Evolutionary conservation across 768 basidiomycete genomes (phyloP), one percentile per base, ranked within the genome.

Genomic region (Trametes meyenii): DNA sequence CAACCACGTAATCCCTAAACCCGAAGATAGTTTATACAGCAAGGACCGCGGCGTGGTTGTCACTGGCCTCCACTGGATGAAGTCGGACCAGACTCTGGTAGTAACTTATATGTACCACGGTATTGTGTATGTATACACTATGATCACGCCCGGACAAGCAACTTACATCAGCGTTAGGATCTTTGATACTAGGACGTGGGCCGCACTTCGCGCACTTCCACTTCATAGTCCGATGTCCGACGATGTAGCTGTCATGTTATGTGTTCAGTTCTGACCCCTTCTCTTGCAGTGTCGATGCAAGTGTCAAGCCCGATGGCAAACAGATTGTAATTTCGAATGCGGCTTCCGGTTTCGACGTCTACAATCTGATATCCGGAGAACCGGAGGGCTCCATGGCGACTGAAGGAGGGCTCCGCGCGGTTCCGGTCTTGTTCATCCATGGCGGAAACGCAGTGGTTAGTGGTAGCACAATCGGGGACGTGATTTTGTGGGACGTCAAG

Each of bases 11-110:
- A 35, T 57, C 16, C 33, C 12, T 21, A 13, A 14, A 5, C 55
- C 55, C 3, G 35, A 35, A 2, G 12, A 5, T 3, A 48, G 46
- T 21, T 49, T 36, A 0, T 23, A 24, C 13, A 57, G 39, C 36
- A 36, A 39, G 12, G 55, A 49, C 6, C 29, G 19, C 12, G 35
- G 39, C 13, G 23, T 57, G n/a, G 19, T 57, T 12, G 55, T 49
- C 16, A 57, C 46, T 23, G 17, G 55, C 16, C 38, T 57, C 14
- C 55, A 57, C 36, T 57, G 55, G 55, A 57, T 24, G 3, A 48
- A 48, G 35, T 38, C 55, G 4, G 21, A 35, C 12, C 21, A 45
- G 5, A 57, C 45, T 21, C 16, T 33, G 29, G 29, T 33, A 33
- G 29, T 33, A 33, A 33, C 29, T 8, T 33, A 33, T 33, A 33